Conservation (phyloP, 257 asterid genomes). For the Nicotiana obtusifolia region DNA sequence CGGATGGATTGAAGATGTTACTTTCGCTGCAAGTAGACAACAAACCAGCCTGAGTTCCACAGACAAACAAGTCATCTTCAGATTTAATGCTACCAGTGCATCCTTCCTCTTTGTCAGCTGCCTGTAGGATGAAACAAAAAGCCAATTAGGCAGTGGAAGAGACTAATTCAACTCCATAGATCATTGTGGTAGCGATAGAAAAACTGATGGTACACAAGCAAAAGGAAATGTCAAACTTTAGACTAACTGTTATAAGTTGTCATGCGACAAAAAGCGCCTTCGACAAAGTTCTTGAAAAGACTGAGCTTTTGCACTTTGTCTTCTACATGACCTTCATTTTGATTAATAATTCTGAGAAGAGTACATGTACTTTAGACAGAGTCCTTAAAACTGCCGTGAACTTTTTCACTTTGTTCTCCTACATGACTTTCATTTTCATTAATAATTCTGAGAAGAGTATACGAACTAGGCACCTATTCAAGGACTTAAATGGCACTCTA, state of each 20-base stretch:
- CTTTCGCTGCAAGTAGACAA: conserved; percentile 22
- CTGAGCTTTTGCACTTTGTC: not conserved
- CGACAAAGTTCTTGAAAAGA: not conserved
- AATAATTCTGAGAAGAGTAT: not conserved
- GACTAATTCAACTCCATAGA: not conserved
- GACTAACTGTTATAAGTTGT: not conserved
- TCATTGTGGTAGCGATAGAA: not conserved
- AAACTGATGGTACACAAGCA: not conserved
- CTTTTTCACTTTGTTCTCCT: not conserved
- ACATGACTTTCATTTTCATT: not conserved
- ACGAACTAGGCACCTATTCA: not conserved
- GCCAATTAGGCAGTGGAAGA: conserved; percentile 3
- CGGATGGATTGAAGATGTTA: conserved; percentile 46
- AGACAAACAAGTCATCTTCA: conserved; percentile 59
- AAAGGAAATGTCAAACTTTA: not conserved
- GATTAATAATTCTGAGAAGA: not conserved
- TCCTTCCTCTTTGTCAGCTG: conserved; percentile 59
- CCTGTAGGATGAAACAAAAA: conserved; percentile 31
- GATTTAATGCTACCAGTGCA: conserved; percentile 62
- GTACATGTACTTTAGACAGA: not conserved
- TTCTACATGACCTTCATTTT: not conserved
- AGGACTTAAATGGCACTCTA: not conserved
- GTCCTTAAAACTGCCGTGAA: not conserved
- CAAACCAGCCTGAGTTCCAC: conserved; percentile 52
- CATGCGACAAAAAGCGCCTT: not conserved